Percentiles rank a stretch among this genome's conserved stretches.
phyloP scores from a whole-genome alignment of 202 grass and related monocot species.

The Setaria viridis region DNA sequence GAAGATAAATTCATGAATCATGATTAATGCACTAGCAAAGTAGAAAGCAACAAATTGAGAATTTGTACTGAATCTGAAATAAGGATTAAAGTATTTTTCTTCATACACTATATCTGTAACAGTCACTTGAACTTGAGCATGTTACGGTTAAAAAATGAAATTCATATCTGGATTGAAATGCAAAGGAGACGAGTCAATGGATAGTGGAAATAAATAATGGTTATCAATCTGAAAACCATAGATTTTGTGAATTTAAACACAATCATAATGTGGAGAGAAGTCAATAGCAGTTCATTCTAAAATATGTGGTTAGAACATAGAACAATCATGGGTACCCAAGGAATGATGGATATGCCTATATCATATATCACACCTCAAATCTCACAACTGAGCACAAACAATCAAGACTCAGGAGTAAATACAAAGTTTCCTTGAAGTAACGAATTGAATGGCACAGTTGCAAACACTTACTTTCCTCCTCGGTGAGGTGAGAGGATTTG shows the following conservation, averaged over 20 bases:
- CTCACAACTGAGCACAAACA: conserved; percentile 23
- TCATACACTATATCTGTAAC: conserved; percentile 23
- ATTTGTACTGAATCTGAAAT: conserved; percentile 21
- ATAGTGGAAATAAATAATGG: conserved; percentile 1
- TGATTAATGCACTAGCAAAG: conserved; percentile 30
- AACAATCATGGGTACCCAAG: conserved; percentile 10
- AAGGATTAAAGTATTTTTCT: conserved; percentile 31
- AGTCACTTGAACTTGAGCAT: conserved; percentile 34
- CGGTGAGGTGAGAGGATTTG: conserved; percentile 67
- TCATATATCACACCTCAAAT: conserved; percentile 8
- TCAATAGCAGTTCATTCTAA: conserved; percentile 4
- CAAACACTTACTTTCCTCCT: conserved; percentile 62
- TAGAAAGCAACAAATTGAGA: conserved; percentile 25
- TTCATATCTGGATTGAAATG: conserved; percentile 10
- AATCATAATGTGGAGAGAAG: conserved; percentile 9
- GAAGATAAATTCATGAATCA: conserved; percentile 20
- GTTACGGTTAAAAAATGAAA: conserved; percentile 19
- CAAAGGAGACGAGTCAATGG: conserved; percentile 5
- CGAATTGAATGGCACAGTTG: conserved; percentile 18
- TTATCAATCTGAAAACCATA: conserved; percentile 4
- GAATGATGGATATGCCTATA: conserved; percentile 13
- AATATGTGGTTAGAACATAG: neutral
- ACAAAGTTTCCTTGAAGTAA: conserved; percentile 25
- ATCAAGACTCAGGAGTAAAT: conserved; percentile 2
- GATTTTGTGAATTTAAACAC: conserved; percentile 20